Conservation (phyloP, 805 yeast species). For the Metschnikowia koreensis region DNA sequence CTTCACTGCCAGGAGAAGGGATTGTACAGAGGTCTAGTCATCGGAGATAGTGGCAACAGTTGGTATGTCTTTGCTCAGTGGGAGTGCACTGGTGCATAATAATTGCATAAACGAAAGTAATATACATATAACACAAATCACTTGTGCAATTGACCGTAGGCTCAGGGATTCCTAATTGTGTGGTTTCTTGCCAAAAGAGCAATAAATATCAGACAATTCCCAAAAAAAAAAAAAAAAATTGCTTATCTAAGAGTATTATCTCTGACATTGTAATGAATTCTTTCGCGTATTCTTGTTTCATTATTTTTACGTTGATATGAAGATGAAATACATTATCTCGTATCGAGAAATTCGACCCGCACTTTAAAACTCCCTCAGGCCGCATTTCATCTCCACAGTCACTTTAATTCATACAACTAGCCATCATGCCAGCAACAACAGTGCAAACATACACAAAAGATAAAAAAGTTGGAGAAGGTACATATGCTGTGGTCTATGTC, state of each 20-base stretch:
- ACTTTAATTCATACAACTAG: too few species aligned
- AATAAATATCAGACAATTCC: too few species aligned
- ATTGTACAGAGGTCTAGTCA: constrained; percentile 76
- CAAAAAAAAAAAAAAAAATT: too few species aligned
- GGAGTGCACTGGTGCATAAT: constrained; percentile 46
- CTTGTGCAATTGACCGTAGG: neutral
- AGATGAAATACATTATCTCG: too few species aligned
- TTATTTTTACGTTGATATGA: too few species aligned
- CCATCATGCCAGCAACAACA: constrained; percentile 3
- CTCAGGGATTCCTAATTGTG: too few species aligned
- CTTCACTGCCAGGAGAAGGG: constrained; percentile 72
- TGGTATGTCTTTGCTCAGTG: constrained; percentile 94
- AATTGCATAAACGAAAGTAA: neutral
- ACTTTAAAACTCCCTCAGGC: neutral
- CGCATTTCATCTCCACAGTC: neutral
- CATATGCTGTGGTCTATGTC: constrained; percentile 93
- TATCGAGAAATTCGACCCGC: neutral
- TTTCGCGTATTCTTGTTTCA: too few species aligned
- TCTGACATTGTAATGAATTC: too few species aligned
- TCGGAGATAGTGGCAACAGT: constrained; percentile 71
- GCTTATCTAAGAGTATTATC: too few species aligned
- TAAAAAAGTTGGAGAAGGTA: constrained; percentile 96
- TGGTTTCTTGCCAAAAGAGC: too few species aligned
- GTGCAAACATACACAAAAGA: constrained; percentile 47
- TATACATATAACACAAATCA: neutral